A percentile compares a stretch with the other conserved stretches of the same genome.
These are phyloP conservation scores for Metschnikowia sp. DNA, from an alignment of 805 yeast species.

Conservation along the genomic window DNA sequence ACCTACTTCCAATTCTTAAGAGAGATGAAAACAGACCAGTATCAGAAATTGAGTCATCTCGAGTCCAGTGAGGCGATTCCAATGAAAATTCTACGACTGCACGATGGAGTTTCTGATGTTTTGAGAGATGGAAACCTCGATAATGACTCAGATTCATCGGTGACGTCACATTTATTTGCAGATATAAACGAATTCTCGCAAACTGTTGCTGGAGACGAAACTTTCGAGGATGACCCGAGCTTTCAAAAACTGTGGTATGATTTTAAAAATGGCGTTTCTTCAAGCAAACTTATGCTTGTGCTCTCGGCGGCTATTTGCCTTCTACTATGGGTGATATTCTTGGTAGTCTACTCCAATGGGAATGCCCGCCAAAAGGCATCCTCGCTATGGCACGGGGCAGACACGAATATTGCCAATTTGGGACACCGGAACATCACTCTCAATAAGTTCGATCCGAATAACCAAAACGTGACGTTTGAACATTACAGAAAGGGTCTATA, in stretches of 20 bases:
- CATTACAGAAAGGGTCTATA: conserved; percentile 21
- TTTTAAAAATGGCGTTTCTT: conserved; percentile 1
- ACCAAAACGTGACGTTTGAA: conserved; percentile 28
- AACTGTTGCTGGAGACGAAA: conserved; percentile 15
- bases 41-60: not conserved
- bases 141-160: conserved; percentile 6
- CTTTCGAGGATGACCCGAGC: conserved; percentile 12
- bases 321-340: conserved; percentile 26
- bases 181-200: conserved; percentile 22
- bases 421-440: conserved; percentile 31
- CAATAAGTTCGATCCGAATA: conserved; percentile 25
- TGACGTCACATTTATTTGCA: conserved; percentile 29
- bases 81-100: not conserved
- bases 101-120: not conserved
- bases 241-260: conserved; percentile 7
- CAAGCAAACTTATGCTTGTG: conserved; percentile 3
- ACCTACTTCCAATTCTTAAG: not conserved
- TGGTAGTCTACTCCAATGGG: conserved; percentile 27
- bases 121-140: not conserved
- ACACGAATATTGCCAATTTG: conserved; percentile 20
- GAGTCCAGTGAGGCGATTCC: conserved; percentile 3
- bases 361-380: conserved; percentile 15
- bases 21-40: not conserved
- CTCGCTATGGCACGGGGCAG: conserved; percentile 17
- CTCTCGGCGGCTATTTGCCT: conserved; percentile 5